Evolutionary conservation across 176 grass and related monocot genomes (phyloP).

Genomic region (Guadua angustifolia): DNA sequence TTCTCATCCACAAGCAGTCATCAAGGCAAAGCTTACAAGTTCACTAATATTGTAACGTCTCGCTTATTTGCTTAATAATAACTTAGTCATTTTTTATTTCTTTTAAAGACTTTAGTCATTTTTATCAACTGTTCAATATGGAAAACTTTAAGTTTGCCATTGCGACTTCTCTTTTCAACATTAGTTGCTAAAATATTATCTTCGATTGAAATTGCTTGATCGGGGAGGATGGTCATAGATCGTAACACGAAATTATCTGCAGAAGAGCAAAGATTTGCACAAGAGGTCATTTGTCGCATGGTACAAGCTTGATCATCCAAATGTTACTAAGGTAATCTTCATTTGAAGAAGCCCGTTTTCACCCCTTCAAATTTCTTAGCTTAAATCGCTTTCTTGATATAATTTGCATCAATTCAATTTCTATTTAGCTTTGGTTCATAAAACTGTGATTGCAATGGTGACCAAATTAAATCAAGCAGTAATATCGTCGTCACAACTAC

Average conservation of each 20-base stretch:
- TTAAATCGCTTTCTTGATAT: slow-evolving; percentile 24
- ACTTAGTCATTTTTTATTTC: neutral
- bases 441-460: neutral
- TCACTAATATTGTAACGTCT: slow-evolving; percentile 4
- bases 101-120: neutral
- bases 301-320: slow-evolving; percentile 98
- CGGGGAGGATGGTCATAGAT: slow-evolving; percentile 91
- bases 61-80: neutral
- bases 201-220: slow-evolving; percentile 94
- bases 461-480: neutral
- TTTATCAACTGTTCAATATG: neutral
- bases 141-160: neutral
- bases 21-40: neutral
- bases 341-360: neutral
- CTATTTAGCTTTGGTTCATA: neutral
- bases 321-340: slow-evolving; percentile 82
- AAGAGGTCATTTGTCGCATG: slow-evolving; percentile 94
- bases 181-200: slow-evolving; percentile 23
- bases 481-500: neutral
- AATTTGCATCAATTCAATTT: slow-evolving; percentile 14
- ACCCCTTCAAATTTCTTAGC: neutral
- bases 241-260: slow-evolving; percentile 77
- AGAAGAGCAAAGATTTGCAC: slow-evolving; percentile 81
- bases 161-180: neutral
- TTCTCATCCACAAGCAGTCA: neutral